Conservation (phyloP, 768 basidiomycete species). For the Mycena amicta region DNA sequence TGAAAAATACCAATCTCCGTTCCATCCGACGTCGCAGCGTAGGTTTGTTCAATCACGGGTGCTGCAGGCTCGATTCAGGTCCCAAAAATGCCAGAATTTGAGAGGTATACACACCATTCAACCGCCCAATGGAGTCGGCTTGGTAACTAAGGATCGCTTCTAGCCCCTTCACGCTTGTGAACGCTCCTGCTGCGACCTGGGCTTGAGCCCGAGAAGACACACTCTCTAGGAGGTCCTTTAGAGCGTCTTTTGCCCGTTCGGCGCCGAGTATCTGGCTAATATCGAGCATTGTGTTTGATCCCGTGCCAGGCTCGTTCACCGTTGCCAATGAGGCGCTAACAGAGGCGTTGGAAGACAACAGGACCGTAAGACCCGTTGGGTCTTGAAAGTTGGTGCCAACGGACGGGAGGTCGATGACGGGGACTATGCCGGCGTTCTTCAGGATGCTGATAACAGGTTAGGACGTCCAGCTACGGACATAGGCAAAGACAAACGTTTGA, state of each 20-base stretch:
- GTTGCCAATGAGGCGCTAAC: constrained; percentile 25
- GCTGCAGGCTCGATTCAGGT: background rate
- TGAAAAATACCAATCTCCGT: background rate
- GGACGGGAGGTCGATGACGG: constrained; percentile 47
- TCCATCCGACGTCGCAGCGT: background rate
- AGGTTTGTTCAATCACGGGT: background rate
- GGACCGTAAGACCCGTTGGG: background rate
- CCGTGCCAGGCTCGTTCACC: constrained; percentile 35
- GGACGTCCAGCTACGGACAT: background rate
- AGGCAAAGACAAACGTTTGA: constrained; percentile 26
- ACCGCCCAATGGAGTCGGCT: background rate
- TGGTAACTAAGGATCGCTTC: background rate
- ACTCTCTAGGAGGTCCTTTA: background rate
- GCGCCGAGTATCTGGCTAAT: background rate
- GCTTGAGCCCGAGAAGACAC: background rate
- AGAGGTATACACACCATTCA: background rate
- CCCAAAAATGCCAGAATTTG: background rate
- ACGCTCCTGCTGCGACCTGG: background rate
- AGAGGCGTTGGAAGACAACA: background rate
- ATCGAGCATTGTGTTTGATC: background rate
- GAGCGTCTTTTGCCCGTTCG: background rate
- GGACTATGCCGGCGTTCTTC: constrained; percentile 42
- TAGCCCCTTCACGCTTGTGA: background rate
- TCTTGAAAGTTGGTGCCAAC: constrained; percentile 48
- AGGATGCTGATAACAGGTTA: constrained; percentile 36